These are phyloP conservation scores for Gardenia jasminoides DNA, from an alignment of 257 asterid genomes.

Conservation along the genomic window DNA sequence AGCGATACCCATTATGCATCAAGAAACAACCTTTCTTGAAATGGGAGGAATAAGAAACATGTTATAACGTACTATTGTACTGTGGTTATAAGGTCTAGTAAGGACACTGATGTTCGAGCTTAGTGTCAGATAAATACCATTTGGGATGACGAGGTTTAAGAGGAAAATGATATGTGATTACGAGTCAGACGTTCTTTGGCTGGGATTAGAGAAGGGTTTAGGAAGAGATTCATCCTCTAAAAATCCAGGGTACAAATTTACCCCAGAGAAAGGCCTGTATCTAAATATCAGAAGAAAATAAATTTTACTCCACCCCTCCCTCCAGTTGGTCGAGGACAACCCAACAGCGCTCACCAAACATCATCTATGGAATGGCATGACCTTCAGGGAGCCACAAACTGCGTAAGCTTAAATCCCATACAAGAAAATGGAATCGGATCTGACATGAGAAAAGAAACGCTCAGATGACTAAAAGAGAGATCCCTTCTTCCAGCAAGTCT, in stretches of 20 bases:
- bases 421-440: constrained; percentile 11
- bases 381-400: constrained; percentile 10
- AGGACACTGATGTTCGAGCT: neutral
- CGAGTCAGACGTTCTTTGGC: neutral
- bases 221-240: constrained; percentile 9
- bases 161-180: constrained; percentile 12
- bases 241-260: constrained; percentile 11
- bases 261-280: constrained; percentile 4
- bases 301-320: constrained; percentile 9
- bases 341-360: constrained; percentile 1
- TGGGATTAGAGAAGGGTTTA: constrained; percentile 5
- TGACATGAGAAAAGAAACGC: constrained; percentile 6
- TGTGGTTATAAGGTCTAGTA: neutral
- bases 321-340: constrained; percentile 20
- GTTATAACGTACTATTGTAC: neutral
- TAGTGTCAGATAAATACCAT: constrained; percentile 4
- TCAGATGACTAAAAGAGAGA: neutral
- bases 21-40: neutral
- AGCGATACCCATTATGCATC: neutral
- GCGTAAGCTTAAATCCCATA: neutral
- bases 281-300: constrained; percentile 2
- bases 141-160: constrained; percentile 18
- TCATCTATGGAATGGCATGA: neutral
- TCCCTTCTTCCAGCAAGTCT: constrained; percentile 1
- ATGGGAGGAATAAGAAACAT: neutral